Conservation (phyloP, 495 filamentous ascomycete genomes). For the Hyaloscypha variabilis region DNA sequence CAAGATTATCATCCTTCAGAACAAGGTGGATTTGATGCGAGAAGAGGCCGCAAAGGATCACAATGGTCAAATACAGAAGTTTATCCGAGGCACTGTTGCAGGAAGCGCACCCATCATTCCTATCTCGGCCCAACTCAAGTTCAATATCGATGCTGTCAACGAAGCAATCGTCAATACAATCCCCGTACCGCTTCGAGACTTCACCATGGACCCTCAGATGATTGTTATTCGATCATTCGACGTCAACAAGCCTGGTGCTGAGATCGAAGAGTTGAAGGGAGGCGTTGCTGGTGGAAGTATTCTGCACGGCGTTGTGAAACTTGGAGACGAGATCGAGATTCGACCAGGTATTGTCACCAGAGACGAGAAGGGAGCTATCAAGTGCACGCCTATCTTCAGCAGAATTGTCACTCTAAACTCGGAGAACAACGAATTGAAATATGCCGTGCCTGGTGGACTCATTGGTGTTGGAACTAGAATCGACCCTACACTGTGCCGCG, state of each 20-base stretch:
- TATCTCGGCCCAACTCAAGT: conserved; percentile 97
- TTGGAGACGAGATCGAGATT: conserved; percentile 98
- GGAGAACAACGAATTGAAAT: conserved; percentile 96
- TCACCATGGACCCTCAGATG: conserved; percentile 90
- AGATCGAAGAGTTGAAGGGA: conserved; percentile 98
- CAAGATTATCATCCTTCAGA: conserved; percentile 98
- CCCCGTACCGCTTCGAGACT: conserved; percentile 87
- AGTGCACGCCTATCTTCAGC: conserved; percentile 96
- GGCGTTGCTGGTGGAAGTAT: conserved; percentile 98
- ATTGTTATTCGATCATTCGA: conserved; percentile 99
- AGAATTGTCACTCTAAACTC: conserved; percentile 93
- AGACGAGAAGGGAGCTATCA: conserved; percentile 89
- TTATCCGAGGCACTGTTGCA: conserved; percentile 95
- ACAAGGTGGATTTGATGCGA: conserved; percentile 98
- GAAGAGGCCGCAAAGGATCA: conserved; percentile 90
- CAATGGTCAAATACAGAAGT: conserved; percentile 94
- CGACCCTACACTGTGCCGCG: conserved; percentile 95
- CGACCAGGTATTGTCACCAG: conserved; percentile 93
- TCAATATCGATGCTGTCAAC: conserved; percentile 98
- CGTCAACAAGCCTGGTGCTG: conserved; percentile 99
- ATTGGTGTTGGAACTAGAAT: conserved; percentile 97
- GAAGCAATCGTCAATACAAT: conserved; percentile 92
- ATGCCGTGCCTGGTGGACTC: conserved; percentile 93
- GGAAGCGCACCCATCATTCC: conserved; percentile 96
- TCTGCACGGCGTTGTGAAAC: conserved; percentile 90